A percentile compares a stretch with the other conserved stretches of the same genome.
phyloP scores from a whole-genome alignment of 1,139 yeast species.

The Magnusiomyces tetraspermus region DNA sequence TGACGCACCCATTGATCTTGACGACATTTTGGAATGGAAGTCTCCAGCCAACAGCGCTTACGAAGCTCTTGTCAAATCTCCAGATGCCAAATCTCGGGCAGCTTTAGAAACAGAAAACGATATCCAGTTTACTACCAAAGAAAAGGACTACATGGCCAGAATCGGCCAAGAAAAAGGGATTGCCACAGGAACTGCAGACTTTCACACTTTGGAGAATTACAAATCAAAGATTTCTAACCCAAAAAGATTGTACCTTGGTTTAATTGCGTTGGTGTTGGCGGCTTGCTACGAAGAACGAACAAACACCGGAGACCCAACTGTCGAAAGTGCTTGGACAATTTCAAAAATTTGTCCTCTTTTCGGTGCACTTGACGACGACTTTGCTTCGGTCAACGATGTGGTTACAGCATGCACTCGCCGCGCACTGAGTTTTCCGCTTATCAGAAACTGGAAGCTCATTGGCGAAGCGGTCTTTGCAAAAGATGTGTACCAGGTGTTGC shows the following conservation, averaged over 20 bases:
- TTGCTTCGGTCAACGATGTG: constrained; percentile 43
- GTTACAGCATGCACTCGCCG: constrained; percentile 58
- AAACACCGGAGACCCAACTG: constrained; percentile 65
- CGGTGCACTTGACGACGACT: constrained; percentile 52
- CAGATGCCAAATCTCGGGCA: background rate
- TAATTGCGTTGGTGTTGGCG: constrained; percentile 61
- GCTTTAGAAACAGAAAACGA: constrained; percentile 30
- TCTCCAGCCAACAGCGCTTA: constrained; percentile 40
- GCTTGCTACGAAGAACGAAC: constrained; percentile 68
- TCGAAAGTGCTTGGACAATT: constrained; percentile 90
- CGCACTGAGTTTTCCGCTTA: constrained; percentile 70
- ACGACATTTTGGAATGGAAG: constrained; percentile 47
- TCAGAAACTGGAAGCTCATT: constrained; percentile 53
- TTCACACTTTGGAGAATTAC: constrained; percentile 27
- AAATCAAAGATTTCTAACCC: constrained; percentile 29
- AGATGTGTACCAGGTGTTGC: constrained; percentile 56
- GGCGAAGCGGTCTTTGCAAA: constrained; percentile 52
- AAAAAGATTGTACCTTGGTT: constrained; percentile 47
- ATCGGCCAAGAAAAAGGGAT: constrained; percentile 52
- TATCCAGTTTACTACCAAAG: constrained; percentile 47
- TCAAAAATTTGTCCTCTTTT: constrained; percentile 79
- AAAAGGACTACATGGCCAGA: constrained; percentile 55
- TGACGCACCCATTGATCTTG: constrained; percentile 39
- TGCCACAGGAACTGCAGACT: constrained; percentile 24
- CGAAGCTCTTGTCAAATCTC: constrained; percentile 6